These are phyloP conservation scores for Lipomyces sp. DNA, from an alignment of 805 yeast species.

Conservation along the genomic window DNA sequence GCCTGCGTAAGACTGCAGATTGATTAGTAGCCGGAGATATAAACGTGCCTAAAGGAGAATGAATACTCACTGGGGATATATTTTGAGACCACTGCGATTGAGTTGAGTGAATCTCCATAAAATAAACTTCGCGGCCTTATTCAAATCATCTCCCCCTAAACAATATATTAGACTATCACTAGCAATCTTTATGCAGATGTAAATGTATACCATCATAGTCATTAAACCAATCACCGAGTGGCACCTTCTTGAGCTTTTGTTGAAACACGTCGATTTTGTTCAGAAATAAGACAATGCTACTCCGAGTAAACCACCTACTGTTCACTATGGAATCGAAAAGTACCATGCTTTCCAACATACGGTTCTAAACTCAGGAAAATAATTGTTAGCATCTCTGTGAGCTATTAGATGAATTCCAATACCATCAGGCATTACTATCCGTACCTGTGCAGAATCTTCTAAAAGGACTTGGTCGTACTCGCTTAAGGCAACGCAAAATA, in stretches of 20 bases:
- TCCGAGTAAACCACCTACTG: slow-evolving; percentile 86
- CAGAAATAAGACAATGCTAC: slow-evolving; percentile 79
- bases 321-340: slow-evolving; percentile 88
- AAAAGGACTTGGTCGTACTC: slow-evolving; percentile 85
- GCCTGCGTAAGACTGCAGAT: slow-evolving; percentile 71
- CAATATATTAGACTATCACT: background rate
- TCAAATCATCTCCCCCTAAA: slow-evolving; percentile 77
- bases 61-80: slow-evolving; percentile 65
- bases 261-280: slow-evolving; percentile 90
- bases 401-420: too few relatives aligned
- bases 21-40: background rate
- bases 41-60: background rate
- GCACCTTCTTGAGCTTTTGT: slow-evolving; percentile 76
- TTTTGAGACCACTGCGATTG: slow-evolving; percentile 73
- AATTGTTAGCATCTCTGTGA: too few relatives aligned
- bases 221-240: slow-evolving; percentile 78
- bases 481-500: slow-evolving; percentile 85
- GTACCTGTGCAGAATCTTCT: slow-evolving; percentile 60
- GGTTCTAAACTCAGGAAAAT: too few relatives aligned
- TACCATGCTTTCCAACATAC: slow-evolving; percentile 77
- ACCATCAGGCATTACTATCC: too few relatives aligned
- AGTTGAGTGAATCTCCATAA: slow-evolving; percentile 85
- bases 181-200: background rate
- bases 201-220: slow-evolving; percentile 50
- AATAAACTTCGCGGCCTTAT: slow-evolving; percentile 87